phyloP scores from a whole-genome alignment of 169 alveolate species.

The Babesia divergens region DNA sequence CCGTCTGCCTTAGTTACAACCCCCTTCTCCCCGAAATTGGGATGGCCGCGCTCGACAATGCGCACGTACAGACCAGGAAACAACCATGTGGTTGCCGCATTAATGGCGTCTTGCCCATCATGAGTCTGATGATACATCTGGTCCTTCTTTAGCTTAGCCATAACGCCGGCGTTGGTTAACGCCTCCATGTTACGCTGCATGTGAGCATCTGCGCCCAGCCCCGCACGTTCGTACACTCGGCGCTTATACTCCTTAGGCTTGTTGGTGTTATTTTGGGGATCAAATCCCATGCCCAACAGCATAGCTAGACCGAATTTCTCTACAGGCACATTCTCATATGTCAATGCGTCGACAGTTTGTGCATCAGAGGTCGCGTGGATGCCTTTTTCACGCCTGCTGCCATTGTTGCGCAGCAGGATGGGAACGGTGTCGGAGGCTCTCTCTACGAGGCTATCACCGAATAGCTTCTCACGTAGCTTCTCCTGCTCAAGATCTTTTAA shows the following conservation, averaged over 20 bases:
- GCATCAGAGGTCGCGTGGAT: background rate
- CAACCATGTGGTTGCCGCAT: constrained; percentile 1
- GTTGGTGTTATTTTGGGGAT: constrained; percentile 59
- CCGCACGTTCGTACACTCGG: constrained; percentile 61
- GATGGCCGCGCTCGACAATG: constrained; percentile 26
- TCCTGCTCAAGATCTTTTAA: constrained; percentile 21
- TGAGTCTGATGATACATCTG: constrained; percentile 19
- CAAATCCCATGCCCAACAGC: constrained; percentile 75
- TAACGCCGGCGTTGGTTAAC: constrained; percentile 18
- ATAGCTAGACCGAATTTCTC: constrained; percentile 71
- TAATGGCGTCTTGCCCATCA: background rate
- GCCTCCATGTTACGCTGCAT: constrained; percentile 56
- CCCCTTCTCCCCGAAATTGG: constrained; percentile 31
- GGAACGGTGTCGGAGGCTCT: constrained; percentile 31
- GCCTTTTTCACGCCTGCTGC: background rate
- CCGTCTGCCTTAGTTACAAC: constrained; percentile 2
- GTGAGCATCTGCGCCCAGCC: constrained; percentile 63
- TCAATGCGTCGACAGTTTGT: background rate
- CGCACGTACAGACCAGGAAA: constrained; percentile 38
- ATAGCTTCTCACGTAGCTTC: constrained; percentile 35
- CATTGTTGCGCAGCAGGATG: constrained; percentile 27
- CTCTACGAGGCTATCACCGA: constrained; percentile 36
- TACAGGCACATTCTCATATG: constrained; percentile 66
- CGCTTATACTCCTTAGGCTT: constrained; percentile 58
- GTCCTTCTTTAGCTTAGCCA: constrained; percentile 53